A percentile compares a stretch with the other conserved stretches of the same genome.
Evolutionary conservation across 2,329 filamentous ascomycete species (phyloP).

Genomic region (Verticillium longisporum): DNA sequence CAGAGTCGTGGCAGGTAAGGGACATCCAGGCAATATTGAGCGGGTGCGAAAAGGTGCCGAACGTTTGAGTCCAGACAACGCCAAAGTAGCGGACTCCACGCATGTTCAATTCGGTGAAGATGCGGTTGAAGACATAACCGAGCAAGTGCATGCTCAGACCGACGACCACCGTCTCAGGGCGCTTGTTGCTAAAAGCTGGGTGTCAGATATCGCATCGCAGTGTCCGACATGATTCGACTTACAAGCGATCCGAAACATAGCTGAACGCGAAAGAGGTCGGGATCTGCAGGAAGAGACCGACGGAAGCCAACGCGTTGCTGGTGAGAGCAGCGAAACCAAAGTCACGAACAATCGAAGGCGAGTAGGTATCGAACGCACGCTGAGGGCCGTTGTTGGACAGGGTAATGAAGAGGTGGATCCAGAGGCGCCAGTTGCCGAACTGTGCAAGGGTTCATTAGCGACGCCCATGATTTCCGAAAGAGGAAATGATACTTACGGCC

Average conservation of each 20-base stretch:
- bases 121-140: conserved; percentile 47
- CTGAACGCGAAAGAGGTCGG: conserved; percentile 45
- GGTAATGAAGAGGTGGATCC: conserved; percentile 44
- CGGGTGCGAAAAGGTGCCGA: conserved; percentile 47
- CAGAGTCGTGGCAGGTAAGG: conserved; percentile 46
- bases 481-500: conserved; percentile 20
- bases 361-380: conserved; percentile 42
- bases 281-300: conserved; percentile 46
- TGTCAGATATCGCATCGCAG: not conserved
- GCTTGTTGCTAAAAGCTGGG: conserved; percentile 26
- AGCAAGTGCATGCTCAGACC: conserved; percentile 39
- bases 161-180: conserved; percentile 45
- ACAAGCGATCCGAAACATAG: conserved; percentile 45
- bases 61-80: conserved; percentile 48
- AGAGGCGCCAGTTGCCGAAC: conserved; percentile 45
- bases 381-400: conserved; percentile 40
- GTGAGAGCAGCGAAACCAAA: conserved; percentile 42
- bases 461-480: not conserved
- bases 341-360: conserved; percentile 44
- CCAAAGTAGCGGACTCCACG: conserved; percentile 43
- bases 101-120: conserved; percentile 36
- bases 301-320: conserved; percentile 47
- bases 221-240: conserved; percentile 15
- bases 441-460: conserved; percentile 7
- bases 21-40: conserved; percentile 57